A percentile compares a stretch with the other conserved stretches of the same genome.
phyloP scores from a whole-genome alignment of 2,329 filamentous ascomycete genomes.

The Colletotrichum karsti region DNA sequence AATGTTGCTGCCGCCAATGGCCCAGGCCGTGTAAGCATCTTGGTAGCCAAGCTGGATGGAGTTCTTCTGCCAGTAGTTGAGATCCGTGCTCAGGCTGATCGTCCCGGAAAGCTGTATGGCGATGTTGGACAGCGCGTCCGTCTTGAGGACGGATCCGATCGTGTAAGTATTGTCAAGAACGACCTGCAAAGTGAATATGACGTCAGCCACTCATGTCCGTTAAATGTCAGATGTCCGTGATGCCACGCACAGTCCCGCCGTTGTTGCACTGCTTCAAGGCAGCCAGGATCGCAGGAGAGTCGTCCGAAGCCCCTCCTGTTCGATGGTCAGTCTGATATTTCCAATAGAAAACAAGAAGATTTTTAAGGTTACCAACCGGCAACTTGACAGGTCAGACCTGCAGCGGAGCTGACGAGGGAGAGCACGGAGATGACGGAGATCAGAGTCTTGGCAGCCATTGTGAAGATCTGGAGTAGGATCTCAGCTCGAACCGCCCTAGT shows the following conservation, averaged over 20 bases:
- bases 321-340: neutral
- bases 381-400: neutral
- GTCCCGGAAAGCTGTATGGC: constrained; percentile 66
- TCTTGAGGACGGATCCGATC: constrained; percentile 70
- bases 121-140: constrained; percentile 70
- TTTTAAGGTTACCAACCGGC: neutral
- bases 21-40: constrained; percentile 59
- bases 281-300: constrained; percentile 51
- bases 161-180: constrained; percentile 67
- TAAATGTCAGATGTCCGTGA: rapidly evolving
- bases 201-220: neutral
- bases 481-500: neutral
- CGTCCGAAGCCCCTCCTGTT: constrained; percentile 34
- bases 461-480: neutral
- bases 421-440: neutral
- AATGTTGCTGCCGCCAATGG: constrained; percentile 46
- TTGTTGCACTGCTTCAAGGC: constrained; percentile 67
- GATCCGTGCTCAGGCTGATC: constrained; percentile 72
- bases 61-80: constrained; percentile 73
- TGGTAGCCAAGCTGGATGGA: constrained; percentile 73
- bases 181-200: constrained; percentile 35
- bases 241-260: constrained; percentile 57
- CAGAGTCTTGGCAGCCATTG: neutral
- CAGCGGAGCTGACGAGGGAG: neutral
- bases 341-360: neutral